Evolutionary conservation across 208 protist genomes (phyloP).

Genomic region (Porcisia hertigi): DNA sequence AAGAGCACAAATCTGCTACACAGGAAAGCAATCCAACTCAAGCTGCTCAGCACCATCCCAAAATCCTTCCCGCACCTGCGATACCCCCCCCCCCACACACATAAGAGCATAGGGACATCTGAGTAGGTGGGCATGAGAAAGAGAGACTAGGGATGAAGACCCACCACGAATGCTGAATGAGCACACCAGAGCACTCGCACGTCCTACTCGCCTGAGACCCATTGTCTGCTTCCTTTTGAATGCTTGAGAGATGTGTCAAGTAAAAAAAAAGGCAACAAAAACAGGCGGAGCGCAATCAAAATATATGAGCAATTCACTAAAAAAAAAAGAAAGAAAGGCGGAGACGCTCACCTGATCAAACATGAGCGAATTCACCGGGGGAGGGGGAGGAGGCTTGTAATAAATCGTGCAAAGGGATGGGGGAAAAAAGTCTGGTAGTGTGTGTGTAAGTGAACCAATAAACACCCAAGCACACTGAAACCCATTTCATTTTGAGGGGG

Average conservation of each 20-base stretch:
- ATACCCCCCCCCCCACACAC: not conserved
- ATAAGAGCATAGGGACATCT: not conserved
- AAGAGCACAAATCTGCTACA: not conserved
- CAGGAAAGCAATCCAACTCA: not conserved
- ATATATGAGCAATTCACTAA: not conserved
- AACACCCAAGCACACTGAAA: not conserved
- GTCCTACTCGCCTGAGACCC: not conserved
- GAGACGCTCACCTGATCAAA: not conserved
- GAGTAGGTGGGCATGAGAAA: not conserved
- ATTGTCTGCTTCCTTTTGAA: not conserved
- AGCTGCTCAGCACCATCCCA: not conserved
- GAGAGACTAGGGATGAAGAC: not conserved
- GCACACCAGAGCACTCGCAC: not conserved
- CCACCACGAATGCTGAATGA: not conserved
- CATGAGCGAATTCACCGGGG: not conserved
- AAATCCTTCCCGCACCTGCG: too few relatives aligned
- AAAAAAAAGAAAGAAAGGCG: constrained; percentile 4
- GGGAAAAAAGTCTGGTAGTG: not conserved
- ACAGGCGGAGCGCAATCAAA: not conserved
- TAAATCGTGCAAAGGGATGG: not conserved
- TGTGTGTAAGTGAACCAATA: not conserved
- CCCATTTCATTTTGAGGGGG: not conserved
- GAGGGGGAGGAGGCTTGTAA: not conserved
- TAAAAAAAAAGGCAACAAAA: not conserved
- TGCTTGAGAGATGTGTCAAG: not conserved